phyloP scores from a whole-genome alignment of 2,329 filamentous ascomycete genomes.

The Teratosphaeria pseudoeucalypti region DNA sequence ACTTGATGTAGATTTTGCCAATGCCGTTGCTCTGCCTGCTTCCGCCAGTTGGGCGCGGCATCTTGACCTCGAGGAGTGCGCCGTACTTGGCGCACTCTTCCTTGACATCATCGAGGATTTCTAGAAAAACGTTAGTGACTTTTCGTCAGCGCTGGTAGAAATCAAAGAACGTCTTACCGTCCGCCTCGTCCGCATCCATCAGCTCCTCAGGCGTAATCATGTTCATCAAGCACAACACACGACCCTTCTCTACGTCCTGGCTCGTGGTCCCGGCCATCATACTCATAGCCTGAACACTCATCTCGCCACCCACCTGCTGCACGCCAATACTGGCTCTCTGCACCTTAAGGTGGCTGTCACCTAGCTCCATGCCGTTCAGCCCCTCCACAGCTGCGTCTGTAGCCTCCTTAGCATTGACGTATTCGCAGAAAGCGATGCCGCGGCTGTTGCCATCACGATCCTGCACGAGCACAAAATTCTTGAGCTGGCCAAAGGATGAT shows the following conservation, averaged over 20 bases:
- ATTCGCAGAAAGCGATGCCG: conserved; percentile 97
- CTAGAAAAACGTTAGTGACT: conserved; percentile 36
- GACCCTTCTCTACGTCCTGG: conserved; percentile 64
- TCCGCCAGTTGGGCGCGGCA: conserved; percentile 75
- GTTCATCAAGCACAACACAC: conserved; percentile 87
- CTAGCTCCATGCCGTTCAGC: conserved; percentile 86
- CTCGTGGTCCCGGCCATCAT: conserved; percentile 81
- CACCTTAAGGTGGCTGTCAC: conserved; percentile 76
- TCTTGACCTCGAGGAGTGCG: conserved; percentile 74
- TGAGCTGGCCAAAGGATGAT: conserved; percentile 82
- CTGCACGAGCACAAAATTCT: conserved; percentile 83
- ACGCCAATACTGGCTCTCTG: conserved; percentile 83
- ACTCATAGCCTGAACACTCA: conserved; percentile 95
- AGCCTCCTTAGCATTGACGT: conserved; percentile 57
- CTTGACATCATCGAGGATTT: conserved; percentile 89
- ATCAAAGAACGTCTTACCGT: conserved; percentile 49
- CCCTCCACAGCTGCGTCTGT: conserved; percentile 84
- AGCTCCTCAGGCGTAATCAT: conserved; percentile 97
- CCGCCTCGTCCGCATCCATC: conserved; percentile 87
- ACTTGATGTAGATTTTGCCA: conserved; percentile 97
- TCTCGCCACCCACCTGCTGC: conserved; percentile 89
- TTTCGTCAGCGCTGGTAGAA: background rate
- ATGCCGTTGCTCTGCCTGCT: conserved; percentile 79
- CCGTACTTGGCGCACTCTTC: conserved; percentile 94
- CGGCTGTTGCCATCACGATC: conserved; percentile 70